phyloP scores from a whole-genome alignment of 495 filamentous ascomycete species.

The Podospora sp. region DNA sequence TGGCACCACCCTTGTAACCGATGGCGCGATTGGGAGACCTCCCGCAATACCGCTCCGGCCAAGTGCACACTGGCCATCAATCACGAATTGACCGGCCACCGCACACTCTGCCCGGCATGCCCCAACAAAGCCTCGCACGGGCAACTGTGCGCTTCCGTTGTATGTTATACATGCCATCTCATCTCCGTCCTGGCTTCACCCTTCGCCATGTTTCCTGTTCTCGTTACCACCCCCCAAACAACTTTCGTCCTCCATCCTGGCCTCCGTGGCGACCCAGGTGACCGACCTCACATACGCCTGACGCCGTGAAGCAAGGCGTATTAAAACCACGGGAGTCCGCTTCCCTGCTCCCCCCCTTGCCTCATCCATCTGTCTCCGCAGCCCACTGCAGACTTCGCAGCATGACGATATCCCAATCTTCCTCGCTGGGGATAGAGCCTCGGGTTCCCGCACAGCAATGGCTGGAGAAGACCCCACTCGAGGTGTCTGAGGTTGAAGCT shows the following conservation, averaged over 20 bases:
- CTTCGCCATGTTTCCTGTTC: not conserved
- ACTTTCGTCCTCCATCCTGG: not conserved
- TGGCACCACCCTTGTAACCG: slow-evolving; percentile 38
- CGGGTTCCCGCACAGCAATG: not conserved
- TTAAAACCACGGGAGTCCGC: not conserved
- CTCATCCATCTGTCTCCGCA: not conserved
- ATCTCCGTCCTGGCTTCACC: not conserved
- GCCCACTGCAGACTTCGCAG: not conserved
- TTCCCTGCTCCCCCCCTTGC: not conserved
- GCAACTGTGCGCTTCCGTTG: not conserved
- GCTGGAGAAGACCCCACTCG: slow-evolving; percentile 14
- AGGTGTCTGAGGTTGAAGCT: slow-evolving; percentile 19
- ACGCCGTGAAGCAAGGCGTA: not conserved
- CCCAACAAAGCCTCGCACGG: slow-evolving; percentile 30
- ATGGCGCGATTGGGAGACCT: slow-evolving; percentile 39
- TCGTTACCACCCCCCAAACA: not conserved
- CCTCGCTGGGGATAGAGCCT: slow-evolving; percentile 17
- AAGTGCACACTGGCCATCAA: slow-evolving; percentile 2
- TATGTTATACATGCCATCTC: not conserved
- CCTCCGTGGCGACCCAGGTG: not conserved
- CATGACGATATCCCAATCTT: slow-evolving; percentile 28
- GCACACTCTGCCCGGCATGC: not conserved
- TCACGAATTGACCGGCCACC: not conserved
- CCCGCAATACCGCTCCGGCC: slow-evolving; percentile 18
- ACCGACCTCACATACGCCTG: not conserved